Conservation (phyloP, 371 early-diverging fungal species). For the Apophysomyces elegans region DNA sequence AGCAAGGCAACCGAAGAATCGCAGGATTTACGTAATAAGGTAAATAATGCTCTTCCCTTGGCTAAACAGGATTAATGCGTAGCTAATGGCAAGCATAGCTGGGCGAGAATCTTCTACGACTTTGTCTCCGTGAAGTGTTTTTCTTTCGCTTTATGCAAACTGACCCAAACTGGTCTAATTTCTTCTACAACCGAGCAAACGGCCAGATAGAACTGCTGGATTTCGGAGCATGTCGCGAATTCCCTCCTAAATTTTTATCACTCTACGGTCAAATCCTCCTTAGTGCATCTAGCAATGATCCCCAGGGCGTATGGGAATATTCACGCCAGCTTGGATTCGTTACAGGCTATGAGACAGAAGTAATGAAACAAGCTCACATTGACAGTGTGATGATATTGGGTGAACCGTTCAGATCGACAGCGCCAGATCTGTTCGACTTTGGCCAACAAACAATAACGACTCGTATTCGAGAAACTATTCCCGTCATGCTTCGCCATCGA, state of each 20-base stretch:
- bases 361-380: constrained; percentile 91
- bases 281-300: constrained; percentile 77
- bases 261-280: constrained; percentile 77
- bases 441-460: constrained; percentile 78
- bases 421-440: constrained; percentile 77
- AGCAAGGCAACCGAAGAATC: constrained; percentile 63
- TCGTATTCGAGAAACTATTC: constrained; percentile 86
- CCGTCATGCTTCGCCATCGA: constrained; percentile 92
- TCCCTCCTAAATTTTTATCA: constrained; percentile 72
- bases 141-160: constrained; percentile 97
- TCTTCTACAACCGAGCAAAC: constrained; percentile 77
- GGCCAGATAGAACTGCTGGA: constrained; percentile 85
- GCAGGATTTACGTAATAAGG: constrained; percentile 76
- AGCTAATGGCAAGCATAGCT: constrained; percentile 17
- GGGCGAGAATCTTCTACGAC: constrained; percentile 67
- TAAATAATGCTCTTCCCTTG: constrained; percentile 19
- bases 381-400: constrained; percentile 87
- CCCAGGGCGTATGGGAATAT: constrained; percentile 74
- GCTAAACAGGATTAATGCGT: not conserved
- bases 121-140: constrained; percentile 92
- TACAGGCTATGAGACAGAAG: constrained; percentile 89
- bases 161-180: constrained; percentile 98
- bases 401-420: constrained; percentile 77
- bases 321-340: constrained; percentile 88
- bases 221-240: constrained; percentile 95